Base-by-base conservation (phyloP, 176 grass and related monocot genomes). In the Luzula sylvatica region DNA sequence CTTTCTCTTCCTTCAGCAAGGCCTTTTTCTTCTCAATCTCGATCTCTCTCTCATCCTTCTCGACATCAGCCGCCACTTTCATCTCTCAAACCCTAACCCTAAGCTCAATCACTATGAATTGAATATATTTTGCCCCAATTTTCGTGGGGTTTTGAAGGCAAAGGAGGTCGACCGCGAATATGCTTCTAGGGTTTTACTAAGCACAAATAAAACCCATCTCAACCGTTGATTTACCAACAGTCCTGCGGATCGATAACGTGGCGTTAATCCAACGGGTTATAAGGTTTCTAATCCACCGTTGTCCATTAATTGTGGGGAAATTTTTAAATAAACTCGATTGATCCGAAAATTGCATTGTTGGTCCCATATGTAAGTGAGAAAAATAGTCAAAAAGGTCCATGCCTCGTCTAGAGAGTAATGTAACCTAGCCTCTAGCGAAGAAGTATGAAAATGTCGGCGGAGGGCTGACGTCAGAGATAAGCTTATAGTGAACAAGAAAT, bases 1-100 rank as follows among this genome's bases (percentile, higher is more conserved):
- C 23, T 2, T 35, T 35, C 8, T 63, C 58, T 26, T 64, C 60
- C 43, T 49, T 50, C 43, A 64, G 20, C 11, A 42, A n/a, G 8
- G 60, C 60, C n/a, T 64, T 64, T 42, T 64, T 64, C 4, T 50
- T 64, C 60, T 64, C 60, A 8, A 50, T n/a, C 25, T 64, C 60
- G 8, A 49, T 6, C 43, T 49, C 60, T 13, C 60, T 48, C 43
- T 64, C 26, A 25, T 35, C 26, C 20, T 50, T 64, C 15, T 50
- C 60, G 20, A 48, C 43, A 15, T 27, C 43, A 45, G 15, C 20
- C 7, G 23, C 42, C 20, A 39, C 60, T 11, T 64, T 64, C 60
- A 49, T 64, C 12, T 19, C 20, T 26, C 20, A 41, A 58, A 58
- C 55, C 55, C 55, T 58, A 58, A 42, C 40, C 27, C 23, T n/a